These are phyloP conservation scores for Fusarium neocosmosporiellum DNA, from an alignment of 2,329 filamentous ascomycete genomes.

Conservation along the genomic window DNA sequence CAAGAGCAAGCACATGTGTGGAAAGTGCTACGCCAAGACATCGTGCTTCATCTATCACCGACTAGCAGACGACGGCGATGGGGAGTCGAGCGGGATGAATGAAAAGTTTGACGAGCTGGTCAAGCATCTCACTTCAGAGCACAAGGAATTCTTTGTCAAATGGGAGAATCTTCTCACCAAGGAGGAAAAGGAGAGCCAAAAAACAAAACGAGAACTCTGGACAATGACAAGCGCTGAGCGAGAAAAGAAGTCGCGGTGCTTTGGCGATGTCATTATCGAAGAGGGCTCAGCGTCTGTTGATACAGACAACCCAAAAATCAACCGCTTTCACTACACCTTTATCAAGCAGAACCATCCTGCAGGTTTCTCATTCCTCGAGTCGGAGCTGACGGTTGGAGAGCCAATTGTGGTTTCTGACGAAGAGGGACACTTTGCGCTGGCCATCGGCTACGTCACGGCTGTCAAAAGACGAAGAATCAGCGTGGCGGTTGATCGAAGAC, in stretches of 20 bases:
- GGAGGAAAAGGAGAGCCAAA: slow-evolving; percentile 91
- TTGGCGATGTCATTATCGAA: slow-evolving; percentile 86
- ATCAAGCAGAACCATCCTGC: slow-evolving; percentile 72
- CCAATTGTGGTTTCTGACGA: slow-evolving; percentile 98
- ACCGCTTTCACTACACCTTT: slow-evolving; percentile 89
- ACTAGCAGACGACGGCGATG: slow-evolving; percentile 84
- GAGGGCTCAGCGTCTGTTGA: slow-evolving; percentile 80
- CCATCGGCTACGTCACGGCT: slow-evolving; percentile 88
- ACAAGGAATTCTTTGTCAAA: slow-evolving; percentile 89
- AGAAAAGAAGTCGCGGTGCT: slow-evolving; percentile 89
- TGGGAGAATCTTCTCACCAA: slow-evolving; percentile 95
- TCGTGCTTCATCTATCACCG: slow-evolving; percentile 95
- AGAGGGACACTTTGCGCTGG: slow-evolving; percentile 91
- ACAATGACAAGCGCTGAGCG: slow-evolving; percentile 92
- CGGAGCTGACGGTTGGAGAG: slow-evolving; percentile 86
- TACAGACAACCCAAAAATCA: slow-evolving; percentile 81
- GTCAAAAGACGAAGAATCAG: slow-evolving; percentile 81
- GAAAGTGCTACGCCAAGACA: slow-evolving; percentile 88
- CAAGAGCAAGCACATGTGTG: slow-evolving; percentile 83
- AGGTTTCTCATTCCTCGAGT: slow-evolving; percentile 88
- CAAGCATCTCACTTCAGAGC: slow-evolving; percentile 76
- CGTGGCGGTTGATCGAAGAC: slow-evolving; percentile 88
- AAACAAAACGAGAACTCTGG: slow-evolving; percentile 90
- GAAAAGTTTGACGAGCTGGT: slow-evolving; percentile 86
- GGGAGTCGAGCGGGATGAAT: slow-evolving; percentile 82